These are phyloP conservation scores for Carpinus fangiana DNA, from an alignment of 306 rosid species.

Conservation along the genomic window DNA sequence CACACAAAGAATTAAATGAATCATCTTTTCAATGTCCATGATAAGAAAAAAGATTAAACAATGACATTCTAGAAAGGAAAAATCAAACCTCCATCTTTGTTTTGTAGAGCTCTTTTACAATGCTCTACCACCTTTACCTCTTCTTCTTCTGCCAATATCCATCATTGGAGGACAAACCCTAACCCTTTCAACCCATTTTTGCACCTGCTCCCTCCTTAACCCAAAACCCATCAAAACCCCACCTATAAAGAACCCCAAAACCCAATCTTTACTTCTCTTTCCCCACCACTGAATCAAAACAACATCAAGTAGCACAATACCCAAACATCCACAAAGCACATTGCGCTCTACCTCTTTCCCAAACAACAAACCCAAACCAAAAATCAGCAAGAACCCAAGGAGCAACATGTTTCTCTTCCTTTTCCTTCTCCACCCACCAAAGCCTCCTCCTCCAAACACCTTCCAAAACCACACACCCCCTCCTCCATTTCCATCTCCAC, in stretches of 20 bases:
- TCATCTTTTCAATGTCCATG: background rate
- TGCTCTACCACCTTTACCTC: slow-evolving; percentile 29
- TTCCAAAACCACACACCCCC: slow-evolving; percentile 30
- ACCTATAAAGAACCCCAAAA: slow-evolving; percentile 30
- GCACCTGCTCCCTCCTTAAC: slow-evolving; percentile 35
- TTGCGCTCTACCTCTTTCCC: slow-evolving; percentile 40
- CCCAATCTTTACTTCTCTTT: slow-evolving; percentile 27
- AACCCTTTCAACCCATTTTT: slow-evolving; percentile 29
- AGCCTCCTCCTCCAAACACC: slow-evolving; percentile 34
- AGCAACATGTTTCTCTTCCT: slow-evolving; percentile 22
- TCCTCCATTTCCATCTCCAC: slow-evolving; percentile 29
- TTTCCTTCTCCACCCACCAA: slow-evolving; percentile 29
- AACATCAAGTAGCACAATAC: slow-evolving; percentile 31
- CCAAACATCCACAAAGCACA: slow-evolving; percentile 29
- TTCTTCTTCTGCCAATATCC: slow-evolving; percentile 21
- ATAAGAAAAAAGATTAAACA: background rate
- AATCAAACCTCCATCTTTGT: background rate
- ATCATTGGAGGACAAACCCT: slow-evolving; percentile 23
- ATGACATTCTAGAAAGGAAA: background rate
- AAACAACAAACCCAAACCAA: slow-evolving; percentile 33
- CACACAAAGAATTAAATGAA: background rate
- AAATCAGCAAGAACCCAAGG: slow-evolving; percentile 28
- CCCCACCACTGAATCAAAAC: slow-evolving; percentile 36
- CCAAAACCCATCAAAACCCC: slow-evolving; percentile 40
- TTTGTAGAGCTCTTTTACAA: slow-evolving; percentile 18